A percentile compares a stretch with the other conserved stretches of the same genome.
Conservation (phyloP, 2,329 filamentous ascomycete genomes). For the Leptosphaerulina australis region DNA sequence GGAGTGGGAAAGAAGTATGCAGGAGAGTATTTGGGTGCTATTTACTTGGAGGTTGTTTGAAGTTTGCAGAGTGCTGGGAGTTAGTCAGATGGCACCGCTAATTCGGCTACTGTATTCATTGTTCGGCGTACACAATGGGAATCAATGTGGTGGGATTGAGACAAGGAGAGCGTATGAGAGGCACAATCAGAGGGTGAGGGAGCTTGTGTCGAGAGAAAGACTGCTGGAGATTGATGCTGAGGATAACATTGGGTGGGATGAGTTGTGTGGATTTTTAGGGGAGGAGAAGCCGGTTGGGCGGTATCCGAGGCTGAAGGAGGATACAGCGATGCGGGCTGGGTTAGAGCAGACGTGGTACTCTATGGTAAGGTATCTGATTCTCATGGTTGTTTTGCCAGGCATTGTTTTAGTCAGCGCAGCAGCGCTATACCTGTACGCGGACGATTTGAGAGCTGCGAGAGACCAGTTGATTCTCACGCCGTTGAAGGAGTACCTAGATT, state of each 20-base stretch:
- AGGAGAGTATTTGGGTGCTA: slow-evolving; percentile 33
- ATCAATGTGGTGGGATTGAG: slow-evolving; percentile 28
- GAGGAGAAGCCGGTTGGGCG: slow-evolving; percentile 20
- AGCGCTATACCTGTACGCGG: slow-evolving; percentile 18
- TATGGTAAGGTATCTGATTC: slow-evolving; percentile 28
- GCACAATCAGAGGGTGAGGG: slow-evolving; percentile 35
- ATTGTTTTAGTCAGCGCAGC: slow-evolving; percentile 9
- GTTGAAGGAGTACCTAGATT: slow-evolving; percentile 23
- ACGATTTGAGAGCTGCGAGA: slow-evolving; percentile 18
- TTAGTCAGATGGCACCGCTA: slow-evolving; percentile 34
- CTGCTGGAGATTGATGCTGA: slow-evolving; percentile 38
- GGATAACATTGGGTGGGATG: slow-evolving; percentile 28
- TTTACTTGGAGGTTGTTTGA: slow-evolving; percentile 33
- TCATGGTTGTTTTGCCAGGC: slow-evolving; percentile 26
- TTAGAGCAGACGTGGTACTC: slow-evolving; percentile 31
- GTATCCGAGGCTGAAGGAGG: slow-evolving; percentile 33
- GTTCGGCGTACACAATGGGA: slow-evolving; percentile 34
- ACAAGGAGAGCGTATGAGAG: slow-evolving; percentile 30
- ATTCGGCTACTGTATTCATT: slow-evolving; percentile 30
- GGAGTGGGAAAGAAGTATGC: slow-evolving; percentile 37
- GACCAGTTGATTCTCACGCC: slow-evolving; percentile 18
- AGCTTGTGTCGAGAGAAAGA: slow-evolving; percentile 25
- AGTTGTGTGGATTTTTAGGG: slow-evolving; percentile 38
- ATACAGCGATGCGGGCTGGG: slow-evolving; percentile 26
- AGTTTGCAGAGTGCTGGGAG: slow-evolving; percentile 23